phyloP scores from a whole-genome alignment of 257 asterid species.

The Datura wrightii region DNA sequence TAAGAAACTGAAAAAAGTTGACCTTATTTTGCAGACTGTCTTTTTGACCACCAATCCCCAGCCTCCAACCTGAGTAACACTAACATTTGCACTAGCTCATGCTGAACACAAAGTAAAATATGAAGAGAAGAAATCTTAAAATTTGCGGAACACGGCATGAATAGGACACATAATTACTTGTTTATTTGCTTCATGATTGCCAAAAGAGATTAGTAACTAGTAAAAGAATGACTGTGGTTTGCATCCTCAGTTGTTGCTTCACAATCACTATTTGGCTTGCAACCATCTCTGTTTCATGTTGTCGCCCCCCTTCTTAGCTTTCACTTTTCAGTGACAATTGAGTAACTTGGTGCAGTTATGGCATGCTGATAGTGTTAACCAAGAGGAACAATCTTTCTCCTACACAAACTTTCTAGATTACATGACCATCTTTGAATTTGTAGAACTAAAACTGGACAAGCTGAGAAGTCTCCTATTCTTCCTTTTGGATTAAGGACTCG shows the following conservation, averaged over 20 bases:
- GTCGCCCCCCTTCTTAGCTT: background rate
- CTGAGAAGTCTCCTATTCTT: background rate
- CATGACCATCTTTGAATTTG: background rate
- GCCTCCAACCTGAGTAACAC: background rate
- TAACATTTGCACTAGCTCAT: background rate
- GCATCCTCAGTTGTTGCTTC: background rate
- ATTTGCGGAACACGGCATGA: background rate
- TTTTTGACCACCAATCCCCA: conserved; percentile 1
- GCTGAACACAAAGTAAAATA: background rate
- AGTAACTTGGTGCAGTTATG: background rate
- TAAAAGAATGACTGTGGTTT: background rate
- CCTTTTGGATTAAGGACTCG: background rate
- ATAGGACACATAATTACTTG: background rate
- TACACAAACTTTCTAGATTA: background rate
- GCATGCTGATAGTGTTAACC: background rate
- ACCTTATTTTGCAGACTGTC: background rate
- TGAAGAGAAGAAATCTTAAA: background rate
- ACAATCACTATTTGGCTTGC: background rate
- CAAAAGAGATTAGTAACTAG: conserved; percentile 1
- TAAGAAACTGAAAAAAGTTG: conserved; percentile 16
- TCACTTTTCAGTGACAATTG: background rate
- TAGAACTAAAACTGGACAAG: background rate
- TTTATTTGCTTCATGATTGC: background rate
- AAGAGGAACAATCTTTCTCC: background rate
- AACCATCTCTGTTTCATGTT: background rate